These are phyloP conservation scores for Paecilomyces sp. DNA, from an alignment of 2,329 filamentous ascomycete species.

Conservation along the genomic window DNA sequence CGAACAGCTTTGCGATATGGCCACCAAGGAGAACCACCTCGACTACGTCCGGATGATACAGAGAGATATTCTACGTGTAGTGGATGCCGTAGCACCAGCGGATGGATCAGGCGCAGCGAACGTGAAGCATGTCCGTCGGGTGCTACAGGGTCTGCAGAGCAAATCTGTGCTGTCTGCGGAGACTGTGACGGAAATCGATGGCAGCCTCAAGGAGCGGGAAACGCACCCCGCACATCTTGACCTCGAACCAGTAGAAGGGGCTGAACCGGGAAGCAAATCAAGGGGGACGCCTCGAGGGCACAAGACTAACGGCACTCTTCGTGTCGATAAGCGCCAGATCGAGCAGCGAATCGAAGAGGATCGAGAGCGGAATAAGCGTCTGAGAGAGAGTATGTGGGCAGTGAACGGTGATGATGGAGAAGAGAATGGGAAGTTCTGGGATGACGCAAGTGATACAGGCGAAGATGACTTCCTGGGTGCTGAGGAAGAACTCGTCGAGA, in stretches of 20 bases:
- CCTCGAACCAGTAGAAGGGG: conserved; percentile 25
- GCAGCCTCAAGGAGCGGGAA: conserved; percentile 73
- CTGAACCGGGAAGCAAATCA: conserved; percentile 15
- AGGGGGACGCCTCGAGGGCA: conserved; percentile 20
- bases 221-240: conserved; percentile 53
- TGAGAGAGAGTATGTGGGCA: conserved; percentile 90
- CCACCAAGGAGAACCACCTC: conserved; percentile 64
- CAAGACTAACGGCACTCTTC: conserved; percentile 32
- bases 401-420: conserved; percentile 58
- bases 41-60: conserved; percentile 93
- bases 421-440: conserved; percentile 77
- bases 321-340: conserved; percentile 77
- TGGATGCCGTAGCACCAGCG: conserved; percentile 84
- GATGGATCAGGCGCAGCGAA: conserved; percentile 87
- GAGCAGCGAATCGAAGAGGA: conserved; percentile 97
- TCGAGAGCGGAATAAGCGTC: conserved; percentile 83
- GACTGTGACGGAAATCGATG: conserved; percentile 72
- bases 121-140: conserved; percentile 82
- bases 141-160: conserved; percentile 61
- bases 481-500: conserved; percentile 63
- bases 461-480: conserved; percentile 77
- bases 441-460: conserved; percentile 77
- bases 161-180: conserved; percentile 69
- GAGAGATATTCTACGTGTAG: conserved; percentile 81
- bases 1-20: conserved; percentile 85